phyloP scores from a whole-genome alignment of 768 basidiomycete genomes.

The Baorangia bicolor region DNA sequence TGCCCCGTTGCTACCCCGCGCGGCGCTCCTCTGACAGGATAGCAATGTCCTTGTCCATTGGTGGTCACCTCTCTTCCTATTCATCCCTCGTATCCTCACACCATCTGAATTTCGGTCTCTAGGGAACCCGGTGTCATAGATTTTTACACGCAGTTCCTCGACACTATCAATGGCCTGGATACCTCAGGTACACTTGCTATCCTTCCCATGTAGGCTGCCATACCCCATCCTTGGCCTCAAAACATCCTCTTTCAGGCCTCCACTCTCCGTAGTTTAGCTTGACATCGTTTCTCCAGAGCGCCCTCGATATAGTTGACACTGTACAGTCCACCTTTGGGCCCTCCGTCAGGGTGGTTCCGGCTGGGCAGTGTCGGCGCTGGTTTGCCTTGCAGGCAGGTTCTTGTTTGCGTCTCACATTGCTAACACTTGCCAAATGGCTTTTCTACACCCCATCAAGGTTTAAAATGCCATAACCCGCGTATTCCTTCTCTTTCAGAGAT shows the following conservation, averaged over 20 bases:
- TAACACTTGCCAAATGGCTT: background rate
- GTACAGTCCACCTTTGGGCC: slow-evolving; percentile 33
- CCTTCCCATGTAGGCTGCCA: slow-evolving; percentile 68
- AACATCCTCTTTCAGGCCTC: slow-evolving; percentile 4
- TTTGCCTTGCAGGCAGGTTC: slow-evolving; percentile 53
- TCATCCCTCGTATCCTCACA: slow-evolving; percentile 32
- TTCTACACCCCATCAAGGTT: slow-evolving; percentile 36
- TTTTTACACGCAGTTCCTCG: slow-evolving; percentile 69
- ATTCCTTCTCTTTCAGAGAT: slow-evolving; percentile 69
- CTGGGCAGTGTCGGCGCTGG: slow-evolving; percentile 75
- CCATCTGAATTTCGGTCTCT: background rate
- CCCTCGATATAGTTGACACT: slow-evolving; percentile 53
- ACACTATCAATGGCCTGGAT: slow-evolving; percentile 42
- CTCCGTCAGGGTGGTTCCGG: slow-evolving; percentile 43
- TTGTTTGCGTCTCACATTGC: background rate
- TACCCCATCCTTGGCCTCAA: slow-evolving; percentile 38
- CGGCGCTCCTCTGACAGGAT: slow-evolving; percentile 8
- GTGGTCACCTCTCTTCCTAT: slow-evolving; percentile 51
- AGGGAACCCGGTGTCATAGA: slow-evolving; percentile 62
- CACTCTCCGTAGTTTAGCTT: slow-evolving; percentile 36
- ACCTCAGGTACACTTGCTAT: slow-evolving; percentile 45
- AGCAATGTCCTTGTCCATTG: slow-evolving; percentile 44
- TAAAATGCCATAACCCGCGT: slow-evolving; percentile 43
- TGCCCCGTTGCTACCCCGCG: slow-evolving; percentile 10
- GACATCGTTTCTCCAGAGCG: slow-evolving; percentile 50